Conservation (phyloP, 1,284 basidiomycete species). For the Pseudozyma hubeiensis region DNA sequence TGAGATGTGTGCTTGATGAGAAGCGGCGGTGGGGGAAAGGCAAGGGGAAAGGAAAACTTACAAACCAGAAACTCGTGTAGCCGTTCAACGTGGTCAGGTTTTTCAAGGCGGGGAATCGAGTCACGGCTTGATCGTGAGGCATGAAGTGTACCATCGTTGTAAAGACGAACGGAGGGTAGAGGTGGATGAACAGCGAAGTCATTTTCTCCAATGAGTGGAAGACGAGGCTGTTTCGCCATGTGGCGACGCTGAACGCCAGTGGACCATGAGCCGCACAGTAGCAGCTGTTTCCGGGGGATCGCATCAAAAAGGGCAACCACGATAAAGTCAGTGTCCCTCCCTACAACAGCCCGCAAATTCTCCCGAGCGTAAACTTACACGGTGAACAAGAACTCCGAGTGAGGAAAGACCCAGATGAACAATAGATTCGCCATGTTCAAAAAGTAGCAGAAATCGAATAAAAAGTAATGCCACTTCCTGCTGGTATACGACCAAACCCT, state of each 20-base stretch:
- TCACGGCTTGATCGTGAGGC: slow-evolving; percentile 74
- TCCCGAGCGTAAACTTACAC: slow-evolving; percentile 21
- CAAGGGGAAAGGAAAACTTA: slow-evolving; percentile 11
- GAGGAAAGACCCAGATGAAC: slow-evolving; percentile 59
- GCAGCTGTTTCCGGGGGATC: slow-evolving; percentile 15
- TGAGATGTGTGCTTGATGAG: neutral
- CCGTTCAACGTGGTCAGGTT: slow-evolving; percentile 77
- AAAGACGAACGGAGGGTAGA: slow-evolving; percentile 76
- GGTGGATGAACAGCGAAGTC: slow-evolving; percentile 71
- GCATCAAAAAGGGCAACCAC: neutral
- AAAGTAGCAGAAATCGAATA: slow-evolving; percentile 77
- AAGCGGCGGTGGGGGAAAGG: neutral
- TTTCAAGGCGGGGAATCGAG: slow-evolving; percentile 82
- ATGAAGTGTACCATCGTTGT: slow-evolving; percentile 90
- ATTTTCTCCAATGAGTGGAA: slow-evolving; percentile 92
- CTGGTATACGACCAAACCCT: slow-evolving; percentile 75
- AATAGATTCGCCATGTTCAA: slow-evolving; percentile 84
- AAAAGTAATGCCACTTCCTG: slow-evolving; percentile 76
- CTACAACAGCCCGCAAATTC: too few relatives aligned
- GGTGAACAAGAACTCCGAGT: slow-evolving; percentile 54
- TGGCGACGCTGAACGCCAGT: slow-evolving; percentile 90
- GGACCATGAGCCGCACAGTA: slow-evolving; percentile 72
- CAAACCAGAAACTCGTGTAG: slow-evolving; percentile 73
- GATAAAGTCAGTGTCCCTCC: neutral
- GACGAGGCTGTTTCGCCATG: slow-evolving; percentile 85